A percentile compares a stretch with the other conserved stretches of the same genome.
Conservation (phyloP, 768 basidiomycete genomes). For the Lenzites betulinus region DNA sequence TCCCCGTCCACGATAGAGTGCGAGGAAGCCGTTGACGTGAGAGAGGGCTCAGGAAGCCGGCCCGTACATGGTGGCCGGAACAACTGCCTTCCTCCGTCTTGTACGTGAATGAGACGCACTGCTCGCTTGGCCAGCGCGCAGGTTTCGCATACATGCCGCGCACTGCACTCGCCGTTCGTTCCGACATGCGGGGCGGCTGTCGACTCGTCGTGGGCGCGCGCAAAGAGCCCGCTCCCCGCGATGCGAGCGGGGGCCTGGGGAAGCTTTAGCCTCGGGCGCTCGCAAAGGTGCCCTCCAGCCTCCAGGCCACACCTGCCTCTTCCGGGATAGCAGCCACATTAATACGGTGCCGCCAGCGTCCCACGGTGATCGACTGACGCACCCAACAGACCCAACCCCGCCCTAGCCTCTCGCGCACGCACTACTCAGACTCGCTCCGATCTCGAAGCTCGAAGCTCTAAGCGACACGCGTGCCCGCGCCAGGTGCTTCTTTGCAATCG, state of each 20-base stretch:
- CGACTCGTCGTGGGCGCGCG: not conserved
- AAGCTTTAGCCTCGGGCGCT: slow-evolving; percentile 7
- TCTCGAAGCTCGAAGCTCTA: too few species aligned
- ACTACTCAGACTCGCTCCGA: not conserved
- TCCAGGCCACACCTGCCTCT: not conserved
- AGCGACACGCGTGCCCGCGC: too few species aligned
- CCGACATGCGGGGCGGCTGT: not conserved
- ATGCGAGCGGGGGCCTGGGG: not conserved
- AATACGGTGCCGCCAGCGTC: not conserved
- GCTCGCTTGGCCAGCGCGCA: not conserved
- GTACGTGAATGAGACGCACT: slow-evolving; percentile 11
- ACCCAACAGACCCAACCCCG: not conserved
- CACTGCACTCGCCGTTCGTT: not conserved
- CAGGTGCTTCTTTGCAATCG: not conserved
- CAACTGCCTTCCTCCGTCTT: not conserved
- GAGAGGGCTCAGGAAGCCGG: slow-evolving; percentile 10
- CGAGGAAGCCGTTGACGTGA: slow-evolving; percentile 3
- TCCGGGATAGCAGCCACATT: not conserved
- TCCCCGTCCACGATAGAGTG: not conserved
- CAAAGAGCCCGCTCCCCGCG: too few species aligned
- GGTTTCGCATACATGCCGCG: not conserved
- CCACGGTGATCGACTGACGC: slow-evolving; percentile 10
- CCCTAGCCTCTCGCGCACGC: not conserved
- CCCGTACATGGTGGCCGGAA: slow-evolving; percentile 12
- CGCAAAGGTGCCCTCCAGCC: not conserved